phyloP scores from a whole-genome alignment of 352 stramenopile genomes.

The Phytopythium helicoides region DNA sequence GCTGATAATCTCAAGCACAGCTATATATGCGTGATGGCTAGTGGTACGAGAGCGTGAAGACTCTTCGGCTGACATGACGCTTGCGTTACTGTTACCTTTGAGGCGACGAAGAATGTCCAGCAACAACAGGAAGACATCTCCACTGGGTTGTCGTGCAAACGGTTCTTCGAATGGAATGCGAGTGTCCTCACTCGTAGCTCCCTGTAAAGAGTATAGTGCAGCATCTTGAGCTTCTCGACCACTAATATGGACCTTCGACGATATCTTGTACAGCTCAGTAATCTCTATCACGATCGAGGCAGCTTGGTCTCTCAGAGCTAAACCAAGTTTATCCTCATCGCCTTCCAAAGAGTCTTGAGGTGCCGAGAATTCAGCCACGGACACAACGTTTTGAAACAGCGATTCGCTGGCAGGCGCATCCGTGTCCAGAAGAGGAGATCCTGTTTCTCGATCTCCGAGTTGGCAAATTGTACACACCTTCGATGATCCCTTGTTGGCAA shows the following conservation, averaged over 20 bases:
- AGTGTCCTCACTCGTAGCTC: background rate
- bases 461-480: conserved; percentile 51
- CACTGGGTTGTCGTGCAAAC: conserved; percentile 67
- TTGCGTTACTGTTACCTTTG: too few relatives aligned
- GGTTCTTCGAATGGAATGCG: conserved; percentile 65
- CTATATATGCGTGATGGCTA: conserved; percentile 22
- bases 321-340: background rate
- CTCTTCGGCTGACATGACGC: too few relatives aligned
- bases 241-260: conserved; percentile 6
- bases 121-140: conserved; percentile 47
- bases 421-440: background rate
- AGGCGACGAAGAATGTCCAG: conserved; percentile 50
- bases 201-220: conserved; percentile 3
- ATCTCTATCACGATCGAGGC: conserved; percentile 27
- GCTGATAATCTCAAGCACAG: conserved; percentile 52
- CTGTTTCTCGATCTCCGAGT: conserved; percentile 22
- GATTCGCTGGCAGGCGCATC: background rate
- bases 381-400: background rate
- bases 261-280: conserved; percentile 25
- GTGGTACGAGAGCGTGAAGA: background rate
- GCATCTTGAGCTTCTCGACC: conserved; percentile 3
- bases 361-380: background rate
- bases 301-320: conserved; percentile 14
- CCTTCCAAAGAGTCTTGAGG: background rate
- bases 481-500: conserved; percentile 64